Percentiles rank a stretch among this genome's conserved stretches.
Evolutionary conservation across 208 protist species (phyloP).

Genomic region (Trypanosoma caninum): DNA sequence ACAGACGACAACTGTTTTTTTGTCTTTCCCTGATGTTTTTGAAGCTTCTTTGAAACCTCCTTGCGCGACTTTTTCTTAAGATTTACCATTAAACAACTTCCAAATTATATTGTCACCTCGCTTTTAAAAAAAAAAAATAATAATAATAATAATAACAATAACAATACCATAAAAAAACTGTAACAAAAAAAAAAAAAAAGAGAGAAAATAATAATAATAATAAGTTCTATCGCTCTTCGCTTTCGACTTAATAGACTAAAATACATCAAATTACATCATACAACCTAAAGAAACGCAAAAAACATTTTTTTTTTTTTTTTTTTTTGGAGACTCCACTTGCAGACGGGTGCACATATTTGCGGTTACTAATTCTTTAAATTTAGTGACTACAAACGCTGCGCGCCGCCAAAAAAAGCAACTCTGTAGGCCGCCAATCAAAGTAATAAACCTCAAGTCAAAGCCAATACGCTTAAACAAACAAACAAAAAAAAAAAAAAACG

Average conservation of each 20-base stretch:
- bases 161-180: background rate
- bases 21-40: background rate
- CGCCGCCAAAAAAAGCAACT: conserved; percentile 28
- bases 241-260: background rate
- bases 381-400: conserved; percentile 25
- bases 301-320: conserved; percentile 24
- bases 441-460: conserved; percentile 30
- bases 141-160: background rate
- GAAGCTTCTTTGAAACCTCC: too few relatives aligned
- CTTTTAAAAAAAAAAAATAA: background rate
- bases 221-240: background rate
- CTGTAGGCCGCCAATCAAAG: conserved; percentile 35
- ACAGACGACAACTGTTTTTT: background rate
- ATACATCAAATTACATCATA: conserved; percentile 6
- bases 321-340: conserved; percentile 34
- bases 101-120: too few relatives aligned
- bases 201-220: background rate
- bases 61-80: too few relatives aligned
- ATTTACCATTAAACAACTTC: too few relatives aligned
- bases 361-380: conserved; percentile 30
- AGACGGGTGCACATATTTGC: conserved; percentile 31
- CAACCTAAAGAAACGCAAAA: background rate
- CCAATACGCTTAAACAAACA: too few relatives aligned
- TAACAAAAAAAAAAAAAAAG: background rate
- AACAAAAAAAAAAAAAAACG: too few relatives aligned